Base-by-base conservation (phyloP, 2,329 filamentous ascomycete species). In the Aspergillus sp. region DNA sequence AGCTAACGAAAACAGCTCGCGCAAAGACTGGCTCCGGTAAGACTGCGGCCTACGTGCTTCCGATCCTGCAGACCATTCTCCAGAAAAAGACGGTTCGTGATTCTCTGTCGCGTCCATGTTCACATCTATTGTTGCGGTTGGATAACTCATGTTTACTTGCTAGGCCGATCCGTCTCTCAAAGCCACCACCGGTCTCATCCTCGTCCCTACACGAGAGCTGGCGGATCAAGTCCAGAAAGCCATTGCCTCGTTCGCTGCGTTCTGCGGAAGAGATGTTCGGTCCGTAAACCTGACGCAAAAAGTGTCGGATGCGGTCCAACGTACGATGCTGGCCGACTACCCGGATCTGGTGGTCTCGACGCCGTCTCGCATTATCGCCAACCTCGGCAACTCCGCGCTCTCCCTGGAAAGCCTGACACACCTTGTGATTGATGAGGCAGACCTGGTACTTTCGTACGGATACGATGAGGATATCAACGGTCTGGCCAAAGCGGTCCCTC, bases 1-100 rank as follows among this genome's bases (percentile, higher is more conserved):
- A 31, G 49, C 67, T 75, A 49, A 75, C 55, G 47, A 49, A 47
- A 61, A 49, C 62, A 83, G 93, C 92, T 56, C 92, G 94, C 71
- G 92, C 94, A 42, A 96, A 94, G 76, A 98, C 95, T 5, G 95
- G 95, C 12, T 96, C 93, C 4, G 95, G 95, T 67, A 99, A 99
- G 82, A 99, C 95, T 11, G 92, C 92, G n/a, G 94, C 95, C 53
- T 98, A 98, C 73, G 81, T 96, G 6, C 83, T 99, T 47, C 95
- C 95, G 1, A 84, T 96, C n/a, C 78, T 99, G 16, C 90, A 96
- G 67, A 85, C 86, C 39, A 90, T 96, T 62, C 79, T 99, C 57
- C 90, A 89, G 72, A 86, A 86, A 65, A 96, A 96, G 77, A 78
- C 84, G 68, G 86, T 88, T 75, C 58, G 73, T 70, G 42, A 45